Conservation (phyloP, 768 basidiomycete species). For the Calocybe cyanea region DNA sequence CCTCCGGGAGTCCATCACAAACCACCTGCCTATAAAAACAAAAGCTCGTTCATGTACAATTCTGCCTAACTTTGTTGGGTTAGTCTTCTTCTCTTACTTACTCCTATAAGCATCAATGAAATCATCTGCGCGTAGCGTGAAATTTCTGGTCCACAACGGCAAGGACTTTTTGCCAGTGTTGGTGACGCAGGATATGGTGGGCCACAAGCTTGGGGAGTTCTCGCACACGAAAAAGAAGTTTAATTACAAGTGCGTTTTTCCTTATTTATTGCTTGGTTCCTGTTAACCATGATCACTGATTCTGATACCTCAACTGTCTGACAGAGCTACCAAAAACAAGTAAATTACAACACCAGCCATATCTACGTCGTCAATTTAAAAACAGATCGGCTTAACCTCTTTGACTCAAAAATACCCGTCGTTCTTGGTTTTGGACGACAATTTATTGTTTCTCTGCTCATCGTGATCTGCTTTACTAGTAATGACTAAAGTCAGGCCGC, state of each 20-base stretch:
- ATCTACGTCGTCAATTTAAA: no score
- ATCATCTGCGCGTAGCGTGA: conserved; percentile 44
- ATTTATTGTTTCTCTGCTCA: no score
- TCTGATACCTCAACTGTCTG: not conserved
- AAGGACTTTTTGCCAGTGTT: conserved; percentile 82
- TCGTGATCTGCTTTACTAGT: no score
- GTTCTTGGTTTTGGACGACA: no score
- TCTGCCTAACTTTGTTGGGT: conserved; percentile 96
- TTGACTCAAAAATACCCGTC: no score
- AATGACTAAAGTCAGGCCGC: no score
- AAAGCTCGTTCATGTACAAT: conserved; percentile 88
- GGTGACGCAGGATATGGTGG: conserved; percentile 97
- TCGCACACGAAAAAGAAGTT: conserved; percentile 86
- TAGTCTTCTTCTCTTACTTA: not conserved
- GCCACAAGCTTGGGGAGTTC: conserved; percentile 97
- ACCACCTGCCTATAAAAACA: conserved; percentile 85
- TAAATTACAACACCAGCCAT: conserved; percentile 3
- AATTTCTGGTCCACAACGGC: conserved; percentile 94
- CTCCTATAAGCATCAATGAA: not conserved
- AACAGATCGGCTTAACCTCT: no score
- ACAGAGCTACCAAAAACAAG: conserved; percentile 20
- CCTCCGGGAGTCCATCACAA: conserved; percentile 72
- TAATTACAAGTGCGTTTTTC: conserved; percentile 67
- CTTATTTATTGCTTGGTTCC: not conserved
- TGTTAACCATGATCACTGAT: not conserved